Conservation (phyloP, 2,329 filamentous ascomycete genomes). For the Pestalotiopsis fici region DNA sequence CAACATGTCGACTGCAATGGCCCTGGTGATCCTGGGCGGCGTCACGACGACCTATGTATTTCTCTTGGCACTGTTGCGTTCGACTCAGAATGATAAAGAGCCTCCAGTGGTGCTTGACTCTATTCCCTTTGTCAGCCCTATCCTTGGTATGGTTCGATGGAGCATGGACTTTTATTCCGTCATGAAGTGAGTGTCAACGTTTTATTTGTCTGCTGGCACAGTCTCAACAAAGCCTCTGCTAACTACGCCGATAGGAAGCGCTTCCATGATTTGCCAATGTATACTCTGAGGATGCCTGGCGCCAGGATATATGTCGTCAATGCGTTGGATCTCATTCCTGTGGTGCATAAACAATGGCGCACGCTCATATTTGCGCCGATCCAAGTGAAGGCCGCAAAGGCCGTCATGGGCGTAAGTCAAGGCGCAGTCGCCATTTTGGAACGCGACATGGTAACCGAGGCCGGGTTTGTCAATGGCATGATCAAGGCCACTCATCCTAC, state of each 20-base stretch:
- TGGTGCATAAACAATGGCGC: slow-evolving; percentile 11
- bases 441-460: slow-evolving; percentile 14
- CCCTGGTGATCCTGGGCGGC: not conserved
- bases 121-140: not conserved
- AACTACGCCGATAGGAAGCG: not conserved
- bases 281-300: slow-evolving; percentile 13
- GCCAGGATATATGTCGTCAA: slow-evolving; percentile 13
- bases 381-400: not conserved
- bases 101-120: not conserved
- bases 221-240: not conserved
- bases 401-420: slow-evolving; percentile 15
- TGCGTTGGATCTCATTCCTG: slow-evolving; percentile 11
- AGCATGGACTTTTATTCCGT: not conserved
- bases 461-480: slow-evolving; percentile 16
- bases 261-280: slow-evolving; percentile 9
- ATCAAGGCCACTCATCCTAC: slow-evolving; percentile 14
- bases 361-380: slow-evolving; percentile 7
- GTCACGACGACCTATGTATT: not conserved
- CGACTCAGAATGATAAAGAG: not conserved
- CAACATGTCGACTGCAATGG: not conserved
- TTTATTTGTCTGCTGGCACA: not conserved
- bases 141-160: not conserved
- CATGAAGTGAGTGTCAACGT: not conserved
- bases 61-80: not conserved
- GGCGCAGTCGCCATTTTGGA: slow-evolving; percentile 10